Evolutionary conservation across 2,329 filamentous ascomycete species (phyloP), one percentile per base, ranked within the genome.

Genomic region (Aspergillus pseudotamarii): DNA sequence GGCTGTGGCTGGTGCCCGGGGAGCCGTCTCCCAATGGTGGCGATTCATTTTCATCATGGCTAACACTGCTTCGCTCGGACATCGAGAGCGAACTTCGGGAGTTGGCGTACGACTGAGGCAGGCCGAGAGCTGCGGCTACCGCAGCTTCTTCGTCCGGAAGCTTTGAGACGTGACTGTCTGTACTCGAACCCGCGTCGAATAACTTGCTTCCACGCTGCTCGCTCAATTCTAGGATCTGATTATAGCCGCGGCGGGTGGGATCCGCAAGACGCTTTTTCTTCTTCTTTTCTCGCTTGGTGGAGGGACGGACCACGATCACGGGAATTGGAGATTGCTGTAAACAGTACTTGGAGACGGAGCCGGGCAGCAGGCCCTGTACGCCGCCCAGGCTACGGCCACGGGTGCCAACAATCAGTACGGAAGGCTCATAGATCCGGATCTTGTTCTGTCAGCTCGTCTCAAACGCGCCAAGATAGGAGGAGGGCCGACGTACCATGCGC

Each of bases 261-360:
- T 97, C 92, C 59, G 91, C 88, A 57, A 88, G 86, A 34, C 94
- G 89, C 81, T 97, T 97, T 63, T 86, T 85, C 79, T 95, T 96
- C 81, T 96, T 96, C 80, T 95, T 95, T 73, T 92, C 87, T 23
- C 94, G 90, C 80, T 96, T 96, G 65, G 91, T 91, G 36, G 90
- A 91, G 41, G 94, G 93, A 4, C 94, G 88, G 11, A 97, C 94
- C 36, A 97, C 94, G 34, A 97, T 94, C 9, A 97, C 94, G 1
- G 94, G 94, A 1, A 97, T 92, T 0, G 94, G 93, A 1, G 92
- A 96, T 76, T 96, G 94, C 75, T 97, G 94, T 14, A 97, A 84
- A 72, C 94, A 97, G 79, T 97, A 97, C 75, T 97, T 97, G 30
- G 92, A 96, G 51, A 97, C 94, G 0, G 91, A 95, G 67, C 93